phyloP scores from a whole-genome alignment of 495 filamentous ascomycete species.

The Xylaria curta region DNA sequence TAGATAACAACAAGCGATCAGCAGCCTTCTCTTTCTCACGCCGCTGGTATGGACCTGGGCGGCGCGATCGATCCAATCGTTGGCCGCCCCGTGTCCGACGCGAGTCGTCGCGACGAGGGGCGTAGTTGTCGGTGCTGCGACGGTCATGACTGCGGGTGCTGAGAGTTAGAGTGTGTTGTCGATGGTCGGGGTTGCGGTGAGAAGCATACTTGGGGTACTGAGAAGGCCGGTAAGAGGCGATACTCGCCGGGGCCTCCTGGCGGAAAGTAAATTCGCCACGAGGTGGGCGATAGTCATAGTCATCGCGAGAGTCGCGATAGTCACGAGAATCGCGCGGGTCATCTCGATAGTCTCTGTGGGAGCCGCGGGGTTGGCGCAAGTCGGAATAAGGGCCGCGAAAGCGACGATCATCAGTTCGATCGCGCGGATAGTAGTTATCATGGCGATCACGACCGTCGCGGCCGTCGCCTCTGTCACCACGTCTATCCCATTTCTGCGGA shows the following conservation, averaged over 20 bases:
- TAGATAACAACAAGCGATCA: conserved; percentile 49
- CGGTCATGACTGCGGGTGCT: conserved; percentile 21
- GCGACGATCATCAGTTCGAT: conserved; percentile 30
- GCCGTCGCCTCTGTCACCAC: conserved; percentile 3
- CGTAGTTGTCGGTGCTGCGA: conserved; percentile 16
- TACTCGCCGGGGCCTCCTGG: conserved; percentile 47
- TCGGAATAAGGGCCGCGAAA: conserved; percentile 33
- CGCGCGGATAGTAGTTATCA: conserved; percentile 16
- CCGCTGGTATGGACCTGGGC: conserved; percentile 17
- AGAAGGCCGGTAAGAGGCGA: conserved; percentile 35
- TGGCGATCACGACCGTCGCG: conserved; percentile 2
- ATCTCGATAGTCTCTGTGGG: conserved; percentile 17
- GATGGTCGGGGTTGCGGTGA: conserved; percentile 29
- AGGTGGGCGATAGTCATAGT: conserved; percentile 39
- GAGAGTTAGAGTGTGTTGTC: conserved; percentile 21
- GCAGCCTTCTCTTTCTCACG: conserved; percentile 34
- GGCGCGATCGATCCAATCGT: conserved; percentile 28
- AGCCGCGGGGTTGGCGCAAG: conserved; percentile 5
- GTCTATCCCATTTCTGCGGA: conserved; percentile 32
- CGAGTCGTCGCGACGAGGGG: conserved; percentile 27
- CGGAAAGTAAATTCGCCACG: conserved; percentile 56
- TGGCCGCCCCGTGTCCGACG: conserved; percentile 32
- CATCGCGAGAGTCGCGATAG: not conserved
- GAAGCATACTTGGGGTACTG: conserved; percentile 31
- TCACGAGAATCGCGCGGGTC: conserved; percentile 9